phyloP scores from a whole-genome alignment of 2,329 filamentous ascomycete genomes.

The Calycina marina region DNA sequence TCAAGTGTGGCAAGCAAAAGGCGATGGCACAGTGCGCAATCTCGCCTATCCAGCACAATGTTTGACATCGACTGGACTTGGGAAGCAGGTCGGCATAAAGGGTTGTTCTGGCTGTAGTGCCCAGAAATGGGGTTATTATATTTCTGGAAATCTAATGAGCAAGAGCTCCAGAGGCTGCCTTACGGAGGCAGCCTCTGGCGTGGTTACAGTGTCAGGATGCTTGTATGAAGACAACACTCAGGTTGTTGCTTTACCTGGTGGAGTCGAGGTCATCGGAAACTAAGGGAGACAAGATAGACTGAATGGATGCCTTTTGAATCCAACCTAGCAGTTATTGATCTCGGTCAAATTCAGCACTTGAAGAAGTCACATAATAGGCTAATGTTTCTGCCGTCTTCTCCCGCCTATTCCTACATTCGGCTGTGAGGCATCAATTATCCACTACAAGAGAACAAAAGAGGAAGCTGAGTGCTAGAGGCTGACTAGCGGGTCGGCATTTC shows the following conservation, averaged over 20 bases:
- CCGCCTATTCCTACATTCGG: too few relatives aligned
- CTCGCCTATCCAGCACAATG: constrained; percentile 24
- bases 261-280: constrained; percentile 12
- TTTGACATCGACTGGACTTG: constrained; percentile 24
- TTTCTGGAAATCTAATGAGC: constrained; percentile 30
- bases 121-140: constrained; percentile 29
- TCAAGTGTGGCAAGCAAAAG: constrained; percentile 29
- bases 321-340: too few relatives aligned
- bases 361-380: too few relatives aligned
- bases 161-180: constrained; percentile 24
- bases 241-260: constrained; percentile 31
- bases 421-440: too few relatives aligned
- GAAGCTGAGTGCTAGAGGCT: too few relatives aligned
- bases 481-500: too few relatives aligned
- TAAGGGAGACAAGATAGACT: too few relatives aligned
- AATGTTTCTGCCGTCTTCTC: too few relatives aligned
- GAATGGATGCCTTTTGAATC: too few relatives aligned
- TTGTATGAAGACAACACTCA: constrained; percentile 28
- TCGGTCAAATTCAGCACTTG: too few relatives aligned
- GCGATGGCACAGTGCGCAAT: constrained; percentile 25
- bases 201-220: constrained; percentile 21
- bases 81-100: constrained; percentile 16
- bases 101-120: constrained; percentile 23
- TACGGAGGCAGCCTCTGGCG: constrained; percentile 22
- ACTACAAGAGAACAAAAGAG: too few relatives aligned